These are phyloP conservation scores for Lactarius hengduanensis DNA, from an alignment of 768 basidiomycete species.

Conservation along the genomic window DNA sequence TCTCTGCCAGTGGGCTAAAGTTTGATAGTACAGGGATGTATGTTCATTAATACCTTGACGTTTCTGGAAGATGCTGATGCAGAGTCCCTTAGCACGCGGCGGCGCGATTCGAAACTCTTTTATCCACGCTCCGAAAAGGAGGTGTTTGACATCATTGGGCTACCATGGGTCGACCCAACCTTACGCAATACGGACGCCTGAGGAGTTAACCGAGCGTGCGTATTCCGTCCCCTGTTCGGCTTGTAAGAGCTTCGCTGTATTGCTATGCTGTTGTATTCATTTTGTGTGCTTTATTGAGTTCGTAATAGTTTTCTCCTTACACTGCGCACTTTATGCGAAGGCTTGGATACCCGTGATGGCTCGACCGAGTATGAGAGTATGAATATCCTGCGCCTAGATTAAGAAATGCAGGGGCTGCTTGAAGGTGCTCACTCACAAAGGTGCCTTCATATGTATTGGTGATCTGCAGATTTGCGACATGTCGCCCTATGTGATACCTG, in stretches of 20 bases:
- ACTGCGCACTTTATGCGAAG: slow-evolving; percentile 47
- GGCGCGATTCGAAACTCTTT: slow-evolving; percentile 60
- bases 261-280: slow-evolving; percentile 13
- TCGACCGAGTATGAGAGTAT: slow-evolving; percentile 90
- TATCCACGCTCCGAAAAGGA: slow-evolving; percentile 66
- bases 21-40: slow-evolving; percentile 84
- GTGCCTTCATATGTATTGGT: slow-evolving; percentile 92
- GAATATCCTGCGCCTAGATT: slow-evolving; percentile 61
- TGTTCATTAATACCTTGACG: slow-evolving; percentile 31
- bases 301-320: background rate
- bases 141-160: slow-evolving; percentile 66
- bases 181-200: slow-evolving; percentile 69
- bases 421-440: slow-evolving; percentile 2
- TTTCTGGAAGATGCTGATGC: slow-evolving; percentile 4
- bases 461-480: slow-evolving; percentile 94
- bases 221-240: too few species aligned
- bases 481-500: slow-evolving; percentile 92
- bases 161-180: slow-evolving; percentile 69
- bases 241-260: background rate
- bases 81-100: slow-evolving; percentile 48
- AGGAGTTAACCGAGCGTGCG: slow-evolving; percentile 20
- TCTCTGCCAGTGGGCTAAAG: slow-evolving; percentile 59
- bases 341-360: slow-evolving; percentile 89
- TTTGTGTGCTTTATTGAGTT: background rate
- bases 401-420: slow-evolving; percentile 14